Conservation (phyloP, 2,329 filamentous ascomycete genomes). For the Ploettnerulaceae sp. region DNA sequence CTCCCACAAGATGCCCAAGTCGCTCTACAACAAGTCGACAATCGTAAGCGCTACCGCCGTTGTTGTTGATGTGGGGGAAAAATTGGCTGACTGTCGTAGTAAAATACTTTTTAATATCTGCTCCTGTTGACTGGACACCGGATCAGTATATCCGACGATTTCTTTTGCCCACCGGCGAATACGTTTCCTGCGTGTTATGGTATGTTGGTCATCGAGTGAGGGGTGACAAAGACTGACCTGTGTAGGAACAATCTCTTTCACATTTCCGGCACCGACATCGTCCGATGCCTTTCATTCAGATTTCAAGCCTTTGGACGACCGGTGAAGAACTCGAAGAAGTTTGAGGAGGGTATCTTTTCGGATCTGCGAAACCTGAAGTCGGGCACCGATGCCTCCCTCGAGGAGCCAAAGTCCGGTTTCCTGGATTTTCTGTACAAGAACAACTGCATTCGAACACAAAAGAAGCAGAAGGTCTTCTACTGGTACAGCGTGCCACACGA, state of each 20-base stretch:
- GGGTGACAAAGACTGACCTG: slow-evolving; percentile 28
- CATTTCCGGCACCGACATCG: slow-evolving; percentile 97
- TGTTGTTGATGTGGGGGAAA: slow-evolving; percentile 6
- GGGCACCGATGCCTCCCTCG: slow-evolving; percentile 93
- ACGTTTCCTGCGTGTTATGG: slow-evolving; percentile 97
- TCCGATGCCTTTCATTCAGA: slow-evolving; percentile 93
- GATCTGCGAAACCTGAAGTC: slow-evolving; percentile 97
- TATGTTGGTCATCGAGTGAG: slow-evolving; percentile 36
- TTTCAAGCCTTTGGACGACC: slow-evolving; percentile 98
- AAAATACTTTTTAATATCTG: slow-evolving; percentile 99
- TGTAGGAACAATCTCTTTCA: slow-evolving; percentile 95
- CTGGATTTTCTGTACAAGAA: slow-evolving; percentile 99
- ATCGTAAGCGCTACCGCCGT: slow-evolving; percentile 58
- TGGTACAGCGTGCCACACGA: slow-evolving; percentile 99
- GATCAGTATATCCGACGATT: slow-evolving; percentile 97
- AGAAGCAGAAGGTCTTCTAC: slow-evolving; percentile 99
- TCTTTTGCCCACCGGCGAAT: slow-evolving; percentile 93
- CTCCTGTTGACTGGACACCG: slow-evolving; percentile 93
- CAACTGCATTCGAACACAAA: slow-evolving; percentile 99
- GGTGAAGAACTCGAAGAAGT: slow-evolving; percentile 99
- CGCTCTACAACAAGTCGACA: slow-evolving; percentile 96
- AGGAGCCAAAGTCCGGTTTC: slow-evolving; percentile 98
- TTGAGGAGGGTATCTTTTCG: slow-evolving; percentile 98
- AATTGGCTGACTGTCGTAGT: slow-evolving; percentile 49
- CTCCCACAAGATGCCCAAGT: slow-evolving; percentile 95